These are phyloP conservation scores for Mimosa bimucronata DNA, from an alignment of 306 rosid genomes.

Conservation along the genomic window DNA sequence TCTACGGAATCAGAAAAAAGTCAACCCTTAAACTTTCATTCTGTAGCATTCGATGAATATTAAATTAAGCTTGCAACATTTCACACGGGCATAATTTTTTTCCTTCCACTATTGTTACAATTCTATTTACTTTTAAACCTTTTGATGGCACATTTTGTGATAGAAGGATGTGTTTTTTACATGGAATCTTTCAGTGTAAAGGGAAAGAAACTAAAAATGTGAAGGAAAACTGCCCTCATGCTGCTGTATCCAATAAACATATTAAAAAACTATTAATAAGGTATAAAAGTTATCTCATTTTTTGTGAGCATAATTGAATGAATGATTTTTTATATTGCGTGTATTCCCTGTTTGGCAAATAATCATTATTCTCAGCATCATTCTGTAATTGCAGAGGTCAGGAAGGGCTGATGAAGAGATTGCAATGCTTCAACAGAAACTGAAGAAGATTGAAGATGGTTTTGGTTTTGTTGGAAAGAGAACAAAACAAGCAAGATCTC, in stretches of 20 bases:
- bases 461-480: slow-evolving; percentile 68
- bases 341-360: neutral
- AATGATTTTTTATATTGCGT: neutral
- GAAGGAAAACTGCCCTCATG: neutral
- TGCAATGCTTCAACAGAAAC: slow-evolving; percentile 73
- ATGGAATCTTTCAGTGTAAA: neutral
- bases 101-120: neutral
- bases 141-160: neutral
- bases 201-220: neutral
- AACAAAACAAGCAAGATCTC: slow-evolving; percentile 84
- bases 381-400: slow-evolving; percentile 57
- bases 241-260: neutral
- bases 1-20: neutral
- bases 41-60: neutral
- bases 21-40: neutral
- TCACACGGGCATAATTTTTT: neutral
- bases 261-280: neutral
- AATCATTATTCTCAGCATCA: neutral
- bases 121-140: neutral
- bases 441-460: slow-evolving; percentile 82
- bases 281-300: neutral
- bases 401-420: slow-evolving; percentile 94
- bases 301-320: neutral
- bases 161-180: neutral
- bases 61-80: neutral